These are phyloP conservation scores for Picea glauca DNA, from an alignment of 75 land plant species.

Conservation along the genomic window DNA sequence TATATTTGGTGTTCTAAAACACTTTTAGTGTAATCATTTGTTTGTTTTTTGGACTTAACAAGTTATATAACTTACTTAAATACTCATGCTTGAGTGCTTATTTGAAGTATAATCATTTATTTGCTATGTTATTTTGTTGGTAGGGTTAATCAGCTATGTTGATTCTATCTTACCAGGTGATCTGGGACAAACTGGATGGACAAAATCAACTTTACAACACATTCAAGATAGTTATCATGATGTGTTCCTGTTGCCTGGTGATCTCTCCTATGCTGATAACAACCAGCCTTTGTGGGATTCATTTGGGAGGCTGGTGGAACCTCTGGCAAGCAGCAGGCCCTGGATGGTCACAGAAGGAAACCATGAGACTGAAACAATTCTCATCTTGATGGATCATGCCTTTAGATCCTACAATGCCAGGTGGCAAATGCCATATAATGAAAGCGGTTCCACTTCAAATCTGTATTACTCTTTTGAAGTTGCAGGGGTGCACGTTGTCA, in stretches of 20 bases:
- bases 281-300: conserved; percentile 51
- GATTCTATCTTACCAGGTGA: conserved; percentile 25
- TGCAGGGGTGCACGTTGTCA: conserved; percentile 49
- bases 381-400: conserved; percentile 33
- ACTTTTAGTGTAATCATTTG: too few relatives aligned
- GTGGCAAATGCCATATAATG: conserved; percentile 52
- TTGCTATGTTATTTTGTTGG: too few relatives aligned
- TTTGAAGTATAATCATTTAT: too few relatives aligned
- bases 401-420: conserved; percentile 45
- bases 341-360: conserved; percentile 66
- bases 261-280: conserved; percentile 50
- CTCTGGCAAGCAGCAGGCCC: conserved; percentile 43
- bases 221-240: conserved; percentile 28
- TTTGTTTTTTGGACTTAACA: too few relatives aligned
- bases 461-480: conserved; percentile 59
- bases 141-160: too few relatives aligned
- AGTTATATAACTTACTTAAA: too few relatives aligned
- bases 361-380: conserved; percentile 62
- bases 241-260: conserved; percentile 44
- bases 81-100: too few relatives aligned
- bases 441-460: conserved; percentile 51
- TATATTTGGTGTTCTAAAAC: too few relatives aligned
- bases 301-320: conserved; percentile 40
- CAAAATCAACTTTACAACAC: conserved; percentile 38
- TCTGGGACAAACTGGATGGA: conserved; percentile 49